These are phyloP conservation scores for Vitellaria paradoxa DNA, from an alignment of 179 eudicot species.

Conservation along the genomic window DNA sequence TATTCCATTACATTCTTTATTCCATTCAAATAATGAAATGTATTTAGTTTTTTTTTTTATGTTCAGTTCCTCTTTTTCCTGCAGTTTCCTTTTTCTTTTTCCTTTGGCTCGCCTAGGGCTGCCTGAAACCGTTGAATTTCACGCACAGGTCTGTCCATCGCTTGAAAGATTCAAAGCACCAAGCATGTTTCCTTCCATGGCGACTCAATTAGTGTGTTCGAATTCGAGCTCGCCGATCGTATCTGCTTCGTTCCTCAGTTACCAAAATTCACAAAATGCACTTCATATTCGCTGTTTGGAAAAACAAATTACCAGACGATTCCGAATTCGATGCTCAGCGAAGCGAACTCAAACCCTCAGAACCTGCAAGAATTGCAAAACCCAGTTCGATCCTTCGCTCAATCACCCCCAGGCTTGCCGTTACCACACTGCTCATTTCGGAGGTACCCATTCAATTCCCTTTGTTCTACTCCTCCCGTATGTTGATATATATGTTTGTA, in stretches of 20 bases:
- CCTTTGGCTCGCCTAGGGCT: too few species aligned
- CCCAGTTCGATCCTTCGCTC: constrained; percentile 68
- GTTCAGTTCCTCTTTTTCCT: too few species aligned
- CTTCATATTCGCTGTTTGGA: constrained; percentile 6
- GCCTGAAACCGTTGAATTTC: neutral
- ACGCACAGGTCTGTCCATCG: neutral
- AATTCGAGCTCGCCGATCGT: neutral
- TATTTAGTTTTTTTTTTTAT: too few species aligned
- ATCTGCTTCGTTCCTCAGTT: neutral
- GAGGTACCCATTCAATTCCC: constrained; percentile 38
- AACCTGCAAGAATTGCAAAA: constrained; percentile 87
- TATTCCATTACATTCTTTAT: too few species aligned
- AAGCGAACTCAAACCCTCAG: constrained; percentile 26
- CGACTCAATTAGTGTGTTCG: constrained; percentile 9
- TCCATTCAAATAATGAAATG: too few species aligned
- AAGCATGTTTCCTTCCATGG: constrained; percentile 16
- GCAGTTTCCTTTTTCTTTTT: too few species aligned
- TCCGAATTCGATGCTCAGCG: constrained; percentile 40
- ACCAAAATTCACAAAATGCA: neutral
- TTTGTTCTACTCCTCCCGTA: neutral
- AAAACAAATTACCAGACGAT: constrained; percentile 7
- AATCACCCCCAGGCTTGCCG: constrained; percentile 86
- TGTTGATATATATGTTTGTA: too few species aligned
- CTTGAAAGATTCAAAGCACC: constrained; percentile 1
- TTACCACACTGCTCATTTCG: constrained; percentile 86